Percentiles rank a stretch among this genome's conserved stretches.
These are phyloP conservation scores for Suillus paluster DNA, from an alignment of 768 basidiomycete genomes.

Conservation along the genomic window DNA sequence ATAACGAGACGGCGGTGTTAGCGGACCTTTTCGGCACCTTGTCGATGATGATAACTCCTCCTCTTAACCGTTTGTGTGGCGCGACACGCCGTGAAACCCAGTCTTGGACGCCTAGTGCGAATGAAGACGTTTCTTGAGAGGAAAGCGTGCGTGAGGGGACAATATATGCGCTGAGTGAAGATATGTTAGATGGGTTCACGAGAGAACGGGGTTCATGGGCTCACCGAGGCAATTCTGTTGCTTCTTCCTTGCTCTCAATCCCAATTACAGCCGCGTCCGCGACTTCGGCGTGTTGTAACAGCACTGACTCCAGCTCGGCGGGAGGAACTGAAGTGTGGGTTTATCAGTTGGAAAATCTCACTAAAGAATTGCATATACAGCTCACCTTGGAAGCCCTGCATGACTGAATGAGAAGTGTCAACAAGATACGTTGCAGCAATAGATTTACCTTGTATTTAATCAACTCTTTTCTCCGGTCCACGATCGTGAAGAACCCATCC, in stretches of 20 bases:
- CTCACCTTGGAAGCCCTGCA: slow-evolving; percentile 76
- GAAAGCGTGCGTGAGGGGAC: slow-evolving; percentile 32
- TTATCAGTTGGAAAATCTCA: background rate
- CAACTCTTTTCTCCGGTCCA: slow-evolving; percentile 75
- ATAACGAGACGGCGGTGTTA: background rate
- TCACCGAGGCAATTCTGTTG: slow-evolving; percentile 82
- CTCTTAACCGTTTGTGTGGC: slow-evolving; percentile 77
- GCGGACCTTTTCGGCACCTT: slow-evolving; percentile 37
- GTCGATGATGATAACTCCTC: slow-evolving; percentile 67
- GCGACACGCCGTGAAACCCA: slow-evolving; percentile 78
- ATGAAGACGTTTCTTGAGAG: slow-evolving; percentile 27
- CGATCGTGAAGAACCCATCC: slow-evolving; percentile 76
- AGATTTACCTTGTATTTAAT: slow-evolving; percentile 69
- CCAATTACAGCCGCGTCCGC: slow-evolving; percentile 86
- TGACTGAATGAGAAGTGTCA: background rate
- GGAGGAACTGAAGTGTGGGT: slow-evolving; percentile 65
- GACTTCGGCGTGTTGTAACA: slow-evolving; percentile 75
- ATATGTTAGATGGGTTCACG: background rate
- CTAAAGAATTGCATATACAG: background rate
- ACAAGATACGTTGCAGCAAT: background rate
- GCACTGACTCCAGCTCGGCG: slow-evolving; percentile 80
- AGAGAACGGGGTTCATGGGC: slow-evolving; percentile 11
- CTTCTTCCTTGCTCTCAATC: slow-evolving; percentile 63
- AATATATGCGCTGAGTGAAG: slow-evolving; percentile 58
- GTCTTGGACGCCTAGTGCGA: slow-evolving; percentile 54